Evolutionary conservation across 1,284 basidiomycete genomes (phyloP).

Genomic region (Trichosporon faecale): DNA sequence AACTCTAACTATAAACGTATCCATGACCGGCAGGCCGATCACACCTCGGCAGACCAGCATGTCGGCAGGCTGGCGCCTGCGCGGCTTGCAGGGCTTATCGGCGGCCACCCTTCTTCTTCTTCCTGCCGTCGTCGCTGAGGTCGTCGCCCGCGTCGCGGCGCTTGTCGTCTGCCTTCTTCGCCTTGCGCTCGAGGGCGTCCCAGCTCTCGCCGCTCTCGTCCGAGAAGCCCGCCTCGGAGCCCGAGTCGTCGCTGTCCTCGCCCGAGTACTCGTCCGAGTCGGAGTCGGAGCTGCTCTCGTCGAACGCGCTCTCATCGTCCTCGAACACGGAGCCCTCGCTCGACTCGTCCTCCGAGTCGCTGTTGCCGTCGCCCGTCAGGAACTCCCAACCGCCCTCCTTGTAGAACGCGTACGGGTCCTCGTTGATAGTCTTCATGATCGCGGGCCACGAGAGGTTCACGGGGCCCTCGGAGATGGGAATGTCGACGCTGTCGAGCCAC

Average conservation of each 20-base stretch:
- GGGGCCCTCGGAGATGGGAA: constrained; percentile 90
- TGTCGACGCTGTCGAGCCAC: constrained; percentile 97
- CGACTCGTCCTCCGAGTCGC: constrained; percentile 65
- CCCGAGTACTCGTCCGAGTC: constrained; percentile 53
- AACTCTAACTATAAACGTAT: background rate
- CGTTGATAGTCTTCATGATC: constrained; percentile 97
- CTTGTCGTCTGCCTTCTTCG: constrained; percentile 56
- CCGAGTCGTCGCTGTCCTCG: constrained; percentile 60
- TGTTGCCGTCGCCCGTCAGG: constrained; percentile 66
- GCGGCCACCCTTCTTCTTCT: constrained; percentile 40
- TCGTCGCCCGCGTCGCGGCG: constrained; percentile 31
- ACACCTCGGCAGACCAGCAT: too few species aligned
- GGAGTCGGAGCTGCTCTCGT: constrained; percentile 50
- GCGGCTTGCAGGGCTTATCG: constrained; percentile 5
- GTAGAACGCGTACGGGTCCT: constrained; percentile 95
- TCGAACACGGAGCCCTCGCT: constrained; percentile 76
- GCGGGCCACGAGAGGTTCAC: constrained; percentile 98
- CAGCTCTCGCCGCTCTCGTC: constrained; percentile 74
- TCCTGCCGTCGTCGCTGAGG: constrained; percentile 38
- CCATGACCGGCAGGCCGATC: background rate
- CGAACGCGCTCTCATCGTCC: constrained; percentile 51
- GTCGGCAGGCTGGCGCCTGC: background rate
- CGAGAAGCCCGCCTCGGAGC: constrained; percentile 32
- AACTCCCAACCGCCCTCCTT: constrained; percentile 93
- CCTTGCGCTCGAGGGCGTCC: constrained; percentile 90